phyloP scores from a whole-genome alignment of 768 basidiomycete species.

The Tylopilus balloui region DNA sequence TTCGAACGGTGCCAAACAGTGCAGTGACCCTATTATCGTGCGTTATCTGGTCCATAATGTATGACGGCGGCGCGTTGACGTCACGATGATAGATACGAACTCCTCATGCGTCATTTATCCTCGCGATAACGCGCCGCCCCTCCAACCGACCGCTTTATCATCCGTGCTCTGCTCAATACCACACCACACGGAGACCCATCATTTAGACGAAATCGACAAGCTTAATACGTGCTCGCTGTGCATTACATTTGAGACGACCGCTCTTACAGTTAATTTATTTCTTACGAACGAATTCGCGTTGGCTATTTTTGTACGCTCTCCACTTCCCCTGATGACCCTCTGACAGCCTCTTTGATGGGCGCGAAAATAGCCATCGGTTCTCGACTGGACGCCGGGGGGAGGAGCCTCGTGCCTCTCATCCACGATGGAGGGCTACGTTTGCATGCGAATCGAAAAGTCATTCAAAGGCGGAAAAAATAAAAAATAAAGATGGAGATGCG shows the following conservation, averaged over 20 bases:
- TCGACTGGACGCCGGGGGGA: too few relatives aligned
- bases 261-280: conserved; percentile 15
- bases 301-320: too few relatives aligned
- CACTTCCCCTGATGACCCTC: too few relatives aligned
- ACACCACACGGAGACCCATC: background rate
- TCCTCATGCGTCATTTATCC: conserved; percentile 33
- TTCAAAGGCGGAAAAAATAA: too few relatives aligned
- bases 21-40: conserved; percentile 83
- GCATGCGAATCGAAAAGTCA: too few relatives aligned
- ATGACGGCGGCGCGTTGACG: background rate
- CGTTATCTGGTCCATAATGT: conserved; percentile 11
- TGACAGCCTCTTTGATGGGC: too few relatives aligned
- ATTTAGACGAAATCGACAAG: conserved; percentile 14
- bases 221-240: conserved; percentile 9
- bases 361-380: too few relatives aligned
- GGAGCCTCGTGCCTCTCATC: too few relatives aligned
- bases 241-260: conserved; percentile 5
- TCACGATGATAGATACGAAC: conserved; percentile 24
- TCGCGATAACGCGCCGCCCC: conserved; percentile 7
- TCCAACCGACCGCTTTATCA: too few relatives aligned
- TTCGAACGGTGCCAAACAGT: conserved; percentile 93
- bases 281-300: conserved; percentile 8
- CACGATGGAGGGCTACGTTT: too few relatives aligned
- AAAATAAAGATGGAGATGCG: too few relatives aligned
- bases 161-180: conserved; percentile 7